Evolutionary conservation across 495 filamentous ascomycete genomes (phyloP).

Genomic region (Trichoderma reesei): DNA sequence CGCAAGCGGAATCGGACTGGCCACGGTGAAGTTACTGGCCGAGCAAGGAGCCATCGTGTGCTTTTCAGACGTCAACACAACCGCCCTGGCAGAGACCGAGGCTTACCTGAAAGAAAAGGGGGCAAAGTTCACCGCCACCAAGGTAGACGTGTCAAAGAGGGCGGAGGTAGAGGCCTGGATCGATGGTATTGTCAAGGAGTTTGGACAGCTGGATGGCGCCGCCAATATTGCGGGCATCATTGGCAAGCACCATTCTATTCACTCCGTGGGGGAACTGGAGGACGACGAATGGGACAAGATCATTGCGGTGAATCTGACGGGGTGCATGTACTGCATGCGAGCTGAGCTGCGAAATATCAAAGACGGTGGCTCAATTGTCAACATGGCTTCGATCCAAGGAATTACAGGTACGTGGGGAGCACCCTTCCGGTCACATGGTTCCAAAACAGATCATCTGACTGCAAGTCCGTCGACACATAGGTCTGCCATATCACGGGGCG

Average conservation of each 20-base stretch:
- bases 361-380: conserved; percentile 46
- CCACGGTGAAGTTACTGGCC: conserved; percentile 33
- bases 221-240: conserved; percentile 48
- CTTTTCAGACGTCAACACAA: conserved; percentile 30
- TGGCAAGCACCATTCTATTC: conserved; percentile 23
- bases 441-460: background rate
- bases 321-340: conserved; percentile 47
- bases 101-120: conserved; percentile 17
- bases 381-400: conserved; percentile 41
- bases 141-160: conserved; percentile 24
- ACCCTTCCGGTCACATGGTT: background rate
- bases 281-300: conserved; percentile 44
- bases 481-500: conserved; percentile 27
- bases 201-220: conserved; percentile 41
- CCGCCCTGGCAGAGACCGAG: conserved; percentile 28
- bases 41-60: conserved; percentile 32
- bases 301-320: conserved; percentile 46
- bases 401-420: background rate
- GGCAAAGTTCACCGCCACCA: conserved; percentile 37
- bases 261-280: conserved; percentile 20
- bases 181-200: conserved; percentile 22
- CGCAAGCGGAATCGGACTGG: conserved; percentile 39
- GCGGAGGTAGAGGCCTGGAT: conserved; percentile 28
- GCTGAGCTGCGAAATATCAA: conserved; percentile 40
- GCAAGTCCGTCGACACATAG: conserved; percentile 17